Conservation (phyloP, 2,329 filamentous ascomycete species). For the Leptodontidium sp. region DNA sequence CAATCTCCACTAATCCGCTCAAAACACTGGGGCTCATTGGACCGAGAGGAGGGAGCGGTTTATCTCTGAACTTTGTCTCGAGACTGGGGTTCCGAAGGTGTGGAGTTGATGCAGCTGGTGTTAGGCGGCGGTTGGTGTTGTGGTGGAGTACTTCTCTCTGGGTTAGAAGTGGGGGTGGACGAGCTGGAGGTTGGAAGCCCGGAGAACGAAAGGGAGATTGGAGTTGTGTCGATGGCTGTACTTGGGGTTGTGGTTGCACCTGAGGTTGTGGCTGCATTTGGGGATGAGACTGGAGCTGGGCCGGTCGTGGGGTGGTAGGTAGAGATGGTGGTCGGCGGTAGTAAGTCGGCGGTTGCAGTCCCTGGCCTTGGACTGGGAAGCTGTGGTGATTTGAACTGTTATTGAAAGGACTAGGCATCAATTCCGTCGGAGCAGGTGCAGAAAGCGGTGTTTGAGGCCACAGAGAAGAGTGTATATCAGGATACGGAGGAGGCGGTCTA, state of each 20-base stretch:
- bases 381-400: background rate
- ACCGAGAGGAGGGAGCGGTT: constrained; percentile 31
- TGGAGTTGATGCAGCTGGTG: constrained; percentile 16
- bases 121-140: constrained; percentile 11
- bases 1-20: constrained; percentile 33
- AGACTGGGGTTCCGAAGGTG: background rate
- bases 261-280: background rate
- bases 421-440: background rate
- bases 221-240: constrained; percentile 11
- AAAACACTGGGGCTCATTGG: constrained; percentile 33
- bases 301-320: background rate
- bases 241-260: background rate
- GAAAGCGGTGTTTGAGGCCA: constrained; percentile 3
- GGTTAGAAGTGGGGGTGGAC: constrained; percentile 4
- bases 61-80: constrained; percentile 24
- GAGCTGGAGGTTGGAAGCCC: background rate
- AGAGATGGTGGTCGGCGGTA: constrained; percentile 16
- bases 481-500: constrained; percentile 18
- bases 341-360: background rate
- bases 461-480: background rate
- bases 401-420: constrained; percentile 11
- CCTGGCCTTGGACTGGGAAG: background rate
- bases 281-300: background rate
- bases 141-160: background rate
- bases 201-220: constrained; percentile 3